These are phyloP conservation scores for Paratrimastix pyriformis DNA, from an alignment of 78 protist genomes.

Conservation along the genomic window DNA sequence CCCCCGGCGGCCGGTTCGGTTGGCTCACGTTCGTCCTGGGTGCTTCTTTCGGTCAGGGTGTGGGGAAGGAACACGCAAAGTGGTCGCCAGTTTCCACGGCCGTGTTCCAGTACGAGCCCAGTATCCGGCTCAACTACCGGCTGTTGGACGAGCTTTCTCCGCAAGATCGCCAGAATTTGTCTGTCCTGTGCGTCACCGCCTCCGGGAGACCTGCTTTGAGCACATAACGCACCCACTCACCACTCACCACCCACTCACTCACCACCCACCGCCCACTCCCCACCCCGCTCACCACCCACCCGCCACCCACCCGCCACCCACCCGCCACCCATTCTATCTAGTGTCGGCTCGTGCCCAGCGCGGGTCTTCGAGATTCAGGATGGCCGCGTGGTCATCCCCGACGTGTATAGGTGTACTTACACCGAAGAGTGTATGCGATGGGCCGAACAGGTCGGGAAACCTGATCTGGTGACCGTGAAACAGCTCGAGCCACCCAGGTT, in stretches of 20 bases:
- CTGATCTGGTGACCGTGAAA: conserved; percentile 28
- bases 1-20: too few species aligned
- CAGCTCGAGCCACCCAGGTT: conserved; percentile 32
- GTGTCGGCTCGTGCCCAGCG: not conserved
- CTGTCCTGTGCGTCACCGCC: conserved; percentile 2
- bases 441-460: conserved; percentile 27
- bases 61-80: conserved; percentile 83
- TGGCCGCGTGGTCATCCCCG: too few species aligned
- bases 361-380: conserved; percentile 12
- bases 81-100: conserved; percentile 64
- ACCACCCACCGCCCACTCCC: conserved; percentile 5
- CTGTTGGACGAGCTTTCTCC: conserved; percentile 22
- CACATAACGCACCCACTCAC: not conserved
- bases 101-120: conserved; percentile 64
- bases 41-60: too few species aligned
- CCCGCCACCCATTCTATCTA: conserved; percentile 16
- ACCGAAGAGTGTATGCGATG: conserved; percentile 46
- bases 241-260: not conserved
- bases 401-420: conserved; percentile 48
- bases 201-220: not conserved
- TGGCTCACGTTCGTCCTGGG: too few species aligned
- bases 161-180: conserved; percentile 22
- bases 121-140: conserved; percentile 43
- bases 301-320: not conserved
- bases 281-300: not conserved